Evolutionary conservation across 495 filamentous ascomycete species (phyloP).

Genomic region (Neurospora sp.): DNA sequence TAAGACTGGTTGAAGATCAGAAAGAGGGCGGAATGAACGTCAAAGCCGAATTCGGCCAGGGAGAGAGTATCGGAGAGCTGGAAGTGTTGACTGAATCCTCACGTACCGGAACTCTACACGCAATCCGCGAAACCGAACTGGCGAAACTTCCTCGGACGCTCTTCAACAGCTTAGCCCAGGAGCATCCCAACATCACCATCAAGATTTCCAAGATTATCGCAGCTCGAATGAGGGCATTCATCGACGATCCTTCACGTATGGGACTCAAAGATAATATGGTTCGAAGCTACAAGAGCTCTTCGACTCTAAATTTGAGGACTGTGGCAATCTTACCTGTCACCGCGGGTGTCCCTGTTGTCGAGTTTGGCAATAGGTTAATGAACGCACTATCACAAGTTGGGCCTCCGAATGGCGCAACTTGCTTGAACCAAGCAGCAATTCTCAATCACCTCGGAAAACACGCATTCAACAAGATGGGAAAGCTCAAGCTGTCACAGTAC

Average conservation of each 20-base stretch:
- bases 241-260: constrained; percentile 59
- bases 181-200: constrained; percentile 96
- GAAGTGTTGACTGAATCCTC: constrained; percentile 94
- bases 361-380: constrained; percentile 85
- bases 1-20: constrained; percentile 69
- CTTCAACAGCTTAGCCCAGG: constrained; percentile 93
- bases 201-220: constrained; percentile 99
- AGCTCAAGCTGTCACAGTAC: constrained; percentile 91
- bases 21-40: constrained; percentile 77
- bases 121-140: constrained; percentile 91
- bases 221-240: constrained; percentile 78
- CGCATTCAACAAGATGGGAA: constrained; percentile 95
- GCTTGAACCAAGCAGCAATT: constrained; percentile 86
- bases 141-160: constrained; percentile 92
- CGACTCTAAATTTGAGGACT: constrained; percentile 84
- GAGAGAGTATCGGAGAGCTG: constrained; percentile 92
- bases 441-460: constrained; percentile 89
- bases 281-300: constrained; percentile 58
- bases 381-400: constrained; percentile 83
- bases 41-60: constrained; percentile 88
- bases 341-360: constrained; percentile 83
- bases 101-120: constrained; percentile 81
- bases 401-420: constrained; percentile 78
- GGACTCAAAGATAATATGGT: constrained; percentile 34
- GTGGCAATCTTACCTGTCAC: constrained; percentile 88